A percentile compares a stretch with the other conserved stretches of the same genome.
phyloP scores from a whole-genome alignment of 2,329 filamentous ascomycete genomes.

The Nigrograna mackinnonii region DNA sequence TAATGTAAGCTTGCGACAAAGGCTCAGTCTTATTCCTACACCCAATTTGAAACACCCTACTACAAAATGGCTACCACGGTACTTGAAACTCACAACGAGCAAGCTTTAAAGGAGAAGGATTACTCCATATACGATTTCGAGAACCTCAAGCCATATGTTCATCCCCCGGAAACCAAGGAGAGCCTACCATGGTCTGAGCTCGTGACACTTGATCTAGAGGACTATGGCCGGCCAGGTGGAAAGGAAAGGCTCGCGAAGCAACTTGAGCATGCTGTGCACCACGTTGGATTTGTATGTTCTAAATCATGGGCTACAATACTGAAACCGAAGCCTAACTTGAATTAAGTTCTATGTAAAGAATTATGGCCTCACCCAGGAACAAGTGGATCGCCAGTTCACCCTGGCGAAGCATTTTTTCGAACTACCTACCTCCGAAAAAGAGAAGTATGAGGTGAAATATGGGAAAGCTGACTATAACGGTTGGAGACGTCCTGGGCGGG shows the following conservation, averaged over 20 bases:
- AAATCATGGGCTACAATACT: neutral
- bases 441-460: slow-evolving; percentile 52
- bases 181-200: slow-evolving; percentile 59
- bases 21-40: neutral
- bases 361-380: slow-evolving; percentile 63
- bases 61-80: neutral
- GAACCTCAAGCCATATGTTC: slow-evolving; percentile 42
- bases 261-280: slow-evolving; percentile 57
- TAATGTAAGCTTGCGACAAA: neutral
- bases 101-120: neutral
- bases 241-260: slow-evolving; percentile 59
- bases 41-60: neutral
- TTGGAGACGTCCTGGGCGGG: slow-evolving; percentile 23
- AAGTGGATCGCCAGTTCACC: slow-evolving; percentile 64
- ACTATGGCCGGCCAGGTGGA: slow-evolving; percentile 58
- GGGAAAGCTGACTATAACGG: slow-evolving; percentile 62
- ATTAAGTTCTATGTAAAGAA: slow-evolving; percentile 63
- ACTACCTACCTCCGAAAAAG: slow-evolving; percentile 61
- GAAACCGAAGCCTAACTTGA: neutral
- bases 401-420: slow-evolving; percentile 63
- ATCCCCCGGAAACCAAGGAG: slow-evolving; percentile 53
- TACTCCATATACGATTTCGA: slow-evolving; percentile 29
- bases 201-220: slow-evolving; percentile 59
- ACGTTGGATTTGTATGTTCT: slow-evolving; percentile 45
- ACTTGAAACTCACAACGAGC: neutral